Percentiles rank a stretch among this genome's conserved stretches.
phyloP scores from a whole-genome alignment of 148 eudicot genomes.

The Vaccinium vitisidaea region DNA sequence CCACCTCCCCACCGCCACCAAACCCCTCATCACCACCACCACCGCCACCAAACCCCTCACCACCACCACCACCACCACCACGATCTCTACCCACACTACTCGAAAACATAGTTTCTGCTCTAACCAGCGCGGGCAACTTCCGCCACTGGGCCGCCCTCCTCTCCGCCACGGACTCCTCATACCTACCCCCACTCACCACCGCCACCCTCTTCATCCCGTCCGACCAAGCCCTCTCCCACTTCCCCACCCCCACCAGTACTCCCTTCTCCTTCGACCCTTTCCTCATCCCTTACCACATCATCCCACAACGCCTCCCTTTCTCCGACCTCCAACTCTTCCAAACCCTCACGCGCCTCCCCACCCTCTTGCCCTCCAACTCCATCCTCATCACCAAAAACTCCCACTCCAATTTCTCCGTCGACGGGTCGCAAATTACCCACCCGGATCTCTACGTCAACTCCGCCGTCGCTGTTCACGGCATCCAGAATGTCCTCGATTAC shows the following conservation, averaged over 20 bases:
- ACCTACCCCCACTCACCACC: constrained; percentile 27
- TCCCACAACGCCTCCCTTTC: constrained; percentile 41
- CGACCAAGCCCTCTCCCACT: constrained; percentile 31
- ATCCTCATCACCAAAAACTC: constrained; percentile 38
- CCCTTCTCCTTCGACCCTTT: constrained; percentile 33
- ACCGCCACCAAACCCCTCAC: neutral
- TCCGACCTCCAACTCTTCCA: constrained; percentile 36
- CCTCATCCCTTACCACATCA: constrained; percentile 44
- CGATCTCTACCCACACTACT: constrained; percentile 17
- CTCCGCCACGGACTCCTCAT: constrained; percentile 27
- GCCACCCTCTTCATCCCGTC: constrained; percentile 58
- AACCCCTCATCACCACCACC: neutral
- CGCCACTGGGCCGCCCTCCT: constrained; percentile 45
- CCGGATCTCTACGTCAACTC: constrained; percentile 40
- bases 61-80: neutral
- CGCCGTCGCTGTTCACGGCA: constrained; percentile 44
- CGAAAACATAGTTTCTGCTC: constrained; percentile 39
- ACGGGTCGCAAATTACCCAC: constrained; percentile 29
- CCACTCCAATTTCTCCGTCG: constrained; percentile 36
- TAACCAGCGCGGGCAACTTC: constrained; percentile 49
- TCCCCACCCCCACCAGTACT: constrained; percentile 16
- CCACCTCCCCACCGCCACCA: too few species aligned
- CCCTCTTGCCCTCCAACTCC: constrained; percentile 45
- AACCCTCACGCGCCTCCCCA: constrained; percentile 31
- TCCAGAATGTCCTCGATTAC: constrained; percentile 36